Percentiles rank a stretch among this genome's conserved stretches.
phyloP scores from a whole-genome alignment of 2,329 filamentous ascomycete species.

The Bisporella sp. region DNA sequence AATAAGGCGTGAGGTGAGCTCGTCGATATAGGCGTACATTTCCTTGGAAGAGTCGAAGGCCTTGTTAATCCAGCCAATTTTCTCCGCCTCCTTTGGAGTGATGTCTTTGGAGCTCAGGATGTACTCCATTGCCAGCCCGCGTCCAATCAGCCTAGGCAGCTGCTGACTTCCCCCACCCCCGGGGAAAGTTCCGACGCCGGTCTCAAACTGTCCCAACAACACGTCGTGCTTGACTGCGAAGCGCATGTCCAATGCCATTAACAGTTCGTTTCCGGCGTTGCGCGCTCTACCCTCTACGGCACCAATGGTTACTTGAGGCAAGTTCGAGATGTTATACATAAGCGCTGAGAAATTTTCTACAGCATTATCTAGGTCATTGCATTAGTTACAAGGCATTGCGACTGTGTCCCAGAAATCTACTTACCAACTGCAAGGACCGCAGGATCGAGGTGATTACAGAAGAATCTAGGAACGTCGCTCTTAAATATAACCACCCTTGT shows the following conservation, averaged over 20 bases:
- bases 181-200: conserved; percentile 4
- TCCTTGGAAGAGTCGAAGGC: conserved; percentile 1
- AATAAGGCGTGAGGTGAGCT: conserved; percentile 1
- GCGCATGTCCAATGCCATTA: conserved; percentile 10
- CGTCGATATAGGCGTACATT: conserved; percentile 2
- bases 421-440: no score
- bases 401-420: no score
- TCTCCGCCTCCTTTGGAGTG: conserved; percentile 5
- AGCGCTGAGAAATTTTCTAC: background rate
- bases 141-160: conserved; percentile 7
- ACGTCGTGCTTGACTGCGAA: conserved; percentile 3
- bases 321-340: background rate
- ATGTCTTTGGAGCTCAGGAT: conserved; percentile 7
- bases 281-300: background rate
- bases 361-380: background rate
- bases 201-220: conserved; percentile 7
- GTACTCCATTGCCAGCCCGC: conserved; percentile 11
- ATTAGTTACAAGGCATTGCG: background rate
- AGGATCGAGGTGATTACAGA: no score
- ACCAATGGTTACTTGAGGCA: background rate
- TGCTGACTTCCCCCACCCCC: conserved; percentile 5
- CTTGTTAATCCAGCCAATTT: conserved; percentile 10
- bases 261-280: conserved; percentile 7
- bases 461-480: no score
- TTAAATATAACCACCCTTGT: no score